Percentiles rank a stretch among this genome's conserved stretches.
Evolutionary conservation across 768 basidiomycete genomes (phyloP).

Genomic region (Russula sp.): DNA sequence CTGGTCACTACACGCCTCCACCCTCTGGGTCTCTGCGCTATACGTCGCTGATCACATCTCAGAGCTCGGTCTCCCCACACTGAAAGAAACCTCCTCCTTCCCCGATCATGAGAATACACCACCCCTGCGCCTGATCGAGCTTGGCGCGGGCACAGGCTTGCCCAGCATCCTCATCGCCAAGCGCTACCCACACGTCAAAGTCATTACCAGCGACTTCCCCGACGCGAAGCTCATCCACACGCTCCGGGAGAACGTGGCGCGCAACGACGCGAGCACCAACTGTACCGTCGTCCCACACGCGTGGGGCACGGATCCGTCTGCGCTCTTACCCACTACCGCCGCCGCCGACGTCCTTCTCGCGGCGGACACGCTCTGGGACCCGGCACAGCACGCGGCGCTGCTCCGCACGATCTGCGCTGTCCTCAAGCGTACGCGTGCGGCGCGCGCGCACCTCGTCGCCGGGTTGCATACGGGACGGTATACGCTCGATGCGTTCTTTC

Average conservation of each 20-base stretch:
- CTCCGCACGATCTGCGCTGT: conserved; percentile 44
- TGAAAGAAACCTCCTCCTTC: background rate
- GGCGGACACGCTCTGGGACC: conserved; percentile 75
- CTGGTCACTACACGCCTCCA: conserved; percentile 72
- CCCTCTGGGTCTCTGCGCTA: conserved; percentile 64
- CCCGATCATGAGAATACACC: background rate
- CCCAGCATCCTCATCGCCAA: conserved; percentile 64
- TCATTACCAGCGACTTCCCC: conserved; percentile 66
- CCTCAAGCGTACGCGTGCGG: conserved; percentile 35
- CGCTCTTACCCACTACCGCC: conserved; percentile 15
- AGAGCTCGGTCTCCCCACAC: conserved; percentile 33
- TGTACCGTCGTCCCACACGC: conserved; percentile 52
- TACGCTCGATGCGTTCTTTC: conserved; percentile 56
- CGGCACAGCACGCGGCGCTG: conserved; percentile 48
- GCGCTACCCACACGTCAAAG: conserved; percentile 31
- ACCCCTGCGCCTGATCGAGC: conserved; percentile 44
- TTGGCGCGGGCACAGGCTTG: conserved; percentile 69
- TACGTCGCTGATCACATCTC: conserved; percentile 60
- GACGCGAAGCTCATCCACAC: conserved; percentile 53
- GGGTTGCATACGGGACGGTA: conserved; percentile 74
- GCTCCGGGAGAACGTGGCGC: conserved; percentile 47
- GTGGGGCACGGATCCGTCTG: conserved; percentile 52
- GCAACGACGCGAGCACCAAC: conserved; percentile 40
- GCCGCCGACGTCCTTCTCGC: conserved; percentile 53
- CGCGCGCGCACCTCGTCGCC: conserved; percentile 60